phyloP scores from a whole-genome alignment of 192 early-diverging fungal genomes.

The Cetraspora pellucida region DNA sequence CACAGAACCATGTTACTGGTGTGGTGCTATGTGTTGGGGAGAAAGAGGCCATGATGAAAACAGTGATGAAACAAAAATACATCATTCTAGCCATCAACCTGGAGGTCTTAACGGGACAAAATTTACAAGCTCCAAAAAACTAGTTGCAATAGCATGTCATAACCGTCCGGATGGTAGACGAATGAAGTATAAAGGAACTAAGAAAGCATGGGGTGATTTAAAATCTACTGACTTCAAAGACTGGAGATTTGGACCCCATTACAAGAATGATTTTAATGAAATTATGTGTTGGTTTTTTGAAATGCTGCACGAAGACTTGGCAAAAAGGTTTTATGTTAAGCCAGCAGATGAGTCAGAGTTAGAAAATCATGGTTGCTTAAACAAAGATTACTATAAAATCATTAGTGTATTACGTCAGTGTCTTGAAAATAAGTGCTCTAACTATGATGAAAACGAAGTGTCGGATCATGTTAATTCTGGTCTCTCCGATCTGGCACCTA shows the following conservation, averaged over 20 bases:
- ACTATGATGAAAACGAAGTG: too few relatives aligned
- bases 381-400: not conserved
- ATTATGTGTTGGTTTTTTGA: slow-evolving; percentile 31
- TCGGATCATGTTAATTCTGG: too few relatives aligned
- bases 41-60: slow-evolving; percentile 8
- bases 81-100: slow-evolving; percentile 28
- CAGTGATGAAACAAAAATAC: slow-evolving; percentile 17
- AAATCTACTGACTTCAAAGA: not conserved
- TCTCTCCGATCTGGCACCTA: too few relatives aligned
- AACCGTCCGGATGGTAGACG: not conserved
- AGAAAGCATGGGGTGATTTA: slow-evolving; percentile 1
- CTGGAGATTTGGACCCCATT: slow-evolving; percentile 23
- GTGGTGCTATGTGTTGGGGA: slow-evolving; percentile 1
- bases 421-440: too few relatives aligned
- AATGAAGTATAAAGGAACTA: not conserved
- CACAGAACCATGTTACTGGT: slow-evolving; percentile 23
- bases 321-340: not conserved
- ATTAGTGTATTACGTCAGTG: too few relatives aligned
- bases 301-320: slow-evolving; percentile 2
- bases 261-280: slow-evolving; percentile 3
- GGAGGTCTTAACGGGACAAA: not conserved
- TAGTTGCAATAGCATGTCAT: not conserved
- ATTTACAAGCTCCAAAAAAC: not conserved
- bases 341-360: not conserved
- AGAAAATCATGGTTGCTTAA: not conserved